phyloP scores from a whole-genome alignment of 1,284 basidiomycete genomes.

The Apiotrichum veenhuisii region DNA sequence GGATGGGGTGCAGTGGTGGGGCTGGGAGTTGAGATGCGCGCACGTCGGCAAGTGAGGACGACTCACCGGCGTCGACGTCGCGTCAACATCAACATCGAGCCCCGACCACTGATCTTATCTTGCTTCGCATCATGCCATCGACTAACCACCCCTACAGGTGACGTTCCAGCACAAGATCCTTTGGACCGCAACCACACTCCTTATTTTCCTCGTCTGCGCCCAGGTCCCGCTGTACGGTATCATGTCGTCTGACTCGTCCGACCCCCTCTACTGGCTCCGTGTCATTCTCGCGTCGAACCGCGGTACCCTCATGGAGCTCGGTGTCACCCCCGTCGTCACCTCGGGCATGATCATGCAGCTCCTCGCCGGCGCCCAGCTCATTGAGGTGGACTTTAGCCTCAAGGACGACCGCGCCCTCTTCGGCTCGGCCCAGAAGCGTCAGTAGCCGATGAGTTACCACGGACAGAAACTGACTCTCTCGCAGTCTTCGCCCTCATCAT shows the following conservation, averaged over 20 bases:
- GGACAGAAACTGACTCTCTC: too few species aligned
- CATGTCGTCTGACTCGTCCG: conserved; percentile 95
- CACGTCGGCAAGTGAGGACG: neutral
- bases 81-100: neutral
- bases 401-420: conserved; percentile 97
- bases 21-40: neutral
- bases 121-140: neutral
- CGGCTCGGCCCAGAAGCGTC: conserved; percentile 94
- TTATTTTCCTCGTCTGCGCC: conserved; percentile 96
- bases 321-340: conserved; percentile 95
- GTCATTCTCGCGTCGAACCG: conserved; percentile 98
- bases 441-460: conserved; percentile 48
- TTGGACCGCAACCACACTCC: conserved; percentile 95
- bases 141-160: conserved; percentile 55
- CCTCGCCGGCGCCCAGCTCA: conserved; percentile 91
- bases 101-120: too few species aligned
- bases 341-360: conserved; percentile 99
- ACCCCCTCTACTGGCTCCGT: conserved; percentile 99
- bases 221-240: conserved; percentile 96
- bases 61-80: too few species aligned
- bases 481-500: conserved; percentile 95
- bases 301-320: conserved; percentile 98
- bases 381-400: conserved; percentile 94
- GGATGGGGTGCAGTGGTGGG: neutral
- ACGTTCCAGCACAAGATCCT: conserved; percentile 93